Conservation (phyloP, 805 yeast species). For the Henningerozyma blattae region DNA sequence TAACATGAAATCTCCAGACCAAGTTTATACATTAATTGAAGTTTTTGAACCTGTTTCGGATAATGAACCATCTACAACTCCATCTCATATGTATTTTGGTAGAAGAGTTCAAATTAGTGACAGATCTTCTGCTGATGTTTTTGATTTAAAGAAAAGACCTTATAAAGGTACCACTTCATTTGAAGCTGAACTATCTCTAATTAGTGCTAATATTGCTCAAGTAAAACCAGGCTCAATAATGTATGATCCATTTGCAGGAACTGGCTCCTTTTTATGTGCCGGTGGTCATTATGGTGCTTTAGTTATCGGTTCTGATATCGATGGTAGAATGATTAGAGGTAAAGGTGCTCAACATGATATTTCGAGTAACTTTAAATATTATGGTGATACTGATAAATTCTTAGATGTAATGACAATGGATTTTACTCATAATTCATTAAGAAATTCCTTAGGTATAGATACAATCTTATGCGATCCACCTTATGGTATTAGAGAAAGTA, state of each 20-base stretch:
- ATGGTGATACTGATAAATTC: conserved; percentile 42
- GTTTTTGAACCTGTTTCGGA: conserved; percentile 44
- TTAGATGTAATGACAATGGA: conserved; percentile 84
- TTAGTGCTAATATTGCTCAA: conserved; percentile 79
- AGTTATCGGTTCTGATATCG: conserved; percentile 83
- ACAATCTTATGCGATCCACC: conserved; percentile 94
- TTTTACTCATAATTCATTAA: conserved; percentile 80
- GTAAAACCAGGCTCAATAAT: conserved; percentile 51
- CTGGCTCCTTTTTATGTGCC: conserved; percentile 87
- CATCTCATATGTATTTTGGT: conserved; percentile 61
- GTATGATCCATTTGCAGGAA: conserved; percentile 94
- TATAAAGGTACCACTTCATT: conserved; percentile 95
- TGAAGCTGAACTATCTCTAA: conserved; percentile 83
- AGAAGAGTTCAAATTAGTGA: conserved; percentile 53
- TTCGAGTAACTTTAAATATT: conserved; percentile 61
- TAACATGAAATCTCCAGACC: conserved; percentile 63
- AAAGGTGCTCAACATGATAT: conserved; percentile 34
- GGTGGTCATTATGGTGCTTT: conserved; percentile 77
- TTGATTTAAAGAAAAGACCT: conserved; percentile 70
- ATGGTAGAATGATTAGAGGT: conserved; percentile 68
- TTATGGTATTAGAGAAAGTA: conserved; percentile 92
- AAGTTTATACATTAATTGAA: conserved; percentile 61
- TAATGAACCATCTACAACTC: conserved; percentile 32
- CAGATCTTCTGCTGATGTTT: conserved; percentile 58
- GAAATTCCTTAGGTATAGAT: conserved; percentile 53